These are phyloP conservation scores for Gracilaria gracilis DNA, from an alignment of 23 red algal species.

Conservation along the genomic window DNA sequence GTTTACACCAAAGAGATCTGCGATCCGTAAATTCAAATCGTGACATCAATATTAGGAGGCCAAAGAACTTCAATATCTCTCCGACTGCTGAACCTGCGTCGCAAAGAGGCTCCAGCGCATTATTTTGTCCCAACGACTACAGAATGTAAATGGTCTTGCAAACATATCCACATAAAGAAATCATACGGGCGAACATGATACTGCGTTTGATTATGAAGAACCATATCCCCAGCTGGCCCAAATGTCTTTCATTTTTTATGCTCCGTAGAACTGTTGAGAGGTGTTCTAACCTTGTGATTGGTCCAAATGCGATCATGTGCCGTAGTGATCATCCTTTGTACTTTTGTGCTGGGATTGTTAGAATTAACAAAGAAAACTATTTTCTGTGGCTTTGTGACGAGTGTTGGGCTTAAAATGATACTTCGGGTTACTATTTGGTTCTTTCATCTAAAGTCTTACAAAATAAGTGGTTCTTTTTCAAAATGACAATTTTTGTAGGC, in stretches of 20 bases:
- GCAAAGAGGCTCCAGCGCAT: neutral
- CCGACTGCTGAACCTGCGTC: neutral
- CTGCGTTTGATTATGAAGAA: neutral
- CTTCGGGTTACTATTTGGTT: too few relatives aligned
- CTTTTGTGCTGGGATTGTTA: too few relatives aligned
- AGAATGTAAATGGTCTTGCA: neutral
- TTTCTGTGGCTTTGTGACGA: too few relatives aligned
- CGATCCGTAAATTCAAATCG: neutral
- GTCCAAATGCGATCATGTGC: too few relatives aligned
- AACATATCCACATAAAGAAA: conserved; percentile 35
- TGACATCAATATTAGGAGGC: conserved; percentile 4
- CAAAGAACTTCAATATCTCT: conserved; percentile 32
- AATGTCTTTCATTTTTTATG: conserved; percentile 32
- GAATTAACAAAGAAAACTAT: too few relatives aligned
- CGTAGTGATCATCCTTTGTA: too few relatives aligned
- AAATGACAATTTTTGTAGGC: too few relatives aligned
- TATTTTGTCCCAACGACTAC: neutral
- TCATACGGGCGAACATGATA: neutral
- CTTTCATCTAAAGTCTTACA: too few relatives aligned
- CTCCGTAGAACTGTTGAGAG: too few relatives aligned
- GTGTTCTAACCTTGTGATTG: too few relatives aligned
- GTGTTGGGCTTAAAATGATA: too few relatives aligned
- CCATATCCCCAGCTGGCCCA: neutral
- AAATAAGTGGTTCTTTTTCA: too few relatives aligned
- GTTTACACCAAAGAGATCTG: conserved; percentile 8